Evolutionary conservation across 1,284 basidiomycete species (phyloP), one percentile per base, ranked within the genome.

Genomic region (Hemileia vastatrix): DNA sequence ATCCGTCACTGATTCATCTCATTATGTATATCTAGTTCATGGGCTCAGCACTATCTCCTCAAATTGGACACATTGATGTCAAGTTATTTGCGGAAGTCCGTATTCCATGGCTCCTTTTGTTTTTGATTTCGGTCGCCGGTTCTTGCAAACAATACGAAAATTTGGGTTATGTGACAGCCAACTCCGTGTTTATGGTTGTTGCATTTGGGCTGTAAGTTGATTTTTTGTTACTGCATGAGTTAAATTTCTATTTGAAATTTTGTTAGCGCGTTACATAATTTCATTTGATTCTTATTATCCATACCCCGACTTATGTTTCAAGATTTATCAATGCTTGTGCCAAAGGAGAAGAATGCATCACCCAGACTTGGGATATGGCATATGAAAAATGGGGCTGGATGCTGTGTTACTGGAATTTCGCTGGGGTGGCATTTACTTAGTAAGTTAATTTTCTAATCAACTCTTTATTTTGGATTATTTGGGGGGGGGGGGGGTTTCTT

Each of bases 1-100:
- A n/a, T n/a, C n/a, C n/a, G n/a, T n/a, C 13, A 11, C 60, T 24
- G n/a, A 43, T 18, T 33, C n/a, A n/a, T n/a, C n/a, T n/a, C n/a
- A n/a, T n/a, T 40, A 11, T 24, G n/a, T 51, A 36, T 53, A n/a
- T 15, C 55, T 51, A 61, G 67, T 79, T 79, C 79, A 97, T 97
- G 92, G 95, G 95, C 52, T 91, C 92, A 43, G 83, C 82, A 58
- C 81, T 99, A 67, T 98, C 97, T 79, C 95, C 95, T 11, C 85
- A 94, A 64, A 83, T 98, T 67, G 91, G 92, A n/a, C 81, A 82
- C 36, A 83, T 98, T 69, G 94, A 97, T 78, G 80, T 98, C 73
- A 98, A 98, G 81, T 97, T 99, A 93, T 98, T 93, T 85, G 90
- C 90, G 24, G 94, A 98, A 77, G 94, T 99, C 63, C 84, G 95